Conservation (phyloP, 345 rosid genomes). For the Salix exigua region DNA sequence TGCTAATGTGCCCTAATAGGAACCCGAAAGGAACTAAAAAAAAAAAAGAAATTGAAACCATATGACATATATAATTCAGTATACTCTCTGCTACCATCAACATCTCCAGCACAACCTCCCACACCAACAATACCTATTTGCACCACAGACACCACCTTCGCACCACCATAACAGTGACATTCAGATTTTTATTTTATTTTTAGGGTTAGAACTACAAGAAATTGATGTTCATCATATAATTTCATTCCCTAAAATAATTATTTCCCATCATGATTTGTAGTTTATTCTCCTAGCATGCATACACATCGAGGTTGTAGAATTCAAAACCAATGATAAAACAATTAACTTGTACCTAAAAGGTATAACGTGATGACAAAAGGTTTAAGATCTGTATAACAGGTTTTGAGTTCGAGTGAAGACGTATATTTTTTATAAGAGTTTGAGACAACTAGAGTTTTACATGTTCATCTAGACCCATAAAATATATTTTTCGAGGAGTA, state of each 20-base stretch:
- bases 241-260: neutral
- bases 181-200: neutral
- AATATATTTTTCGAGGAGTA: no score
- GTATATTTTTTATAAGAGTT: no score
- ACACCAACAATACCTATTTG: neutral
- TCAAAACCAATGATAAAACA: no score
- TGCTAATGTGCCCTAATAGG: no score
- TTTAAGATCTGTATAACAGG: no score
- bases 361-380: no score
- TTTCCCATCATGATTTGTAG: neutral
- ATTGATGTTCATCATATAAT: neutral
- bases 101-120: neutral
- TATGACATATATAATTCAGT: neutral
- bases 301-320: no score
- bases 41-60: neutral
- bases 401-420: no score
- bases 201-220: neutral
- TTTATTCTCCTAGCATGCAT: no score
- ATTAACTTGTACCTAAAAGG: no score
- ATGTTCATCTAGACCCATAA: no score
- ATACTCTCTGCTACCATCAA: neutral
- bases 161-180: neutral
- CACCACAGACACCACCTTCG: neutral
- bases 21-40: neutral
- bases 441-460: no score